Conservation (phyloP, 2,329 filamentous ascomycete genomes). For the Ceratocystis variospora region DNA sequence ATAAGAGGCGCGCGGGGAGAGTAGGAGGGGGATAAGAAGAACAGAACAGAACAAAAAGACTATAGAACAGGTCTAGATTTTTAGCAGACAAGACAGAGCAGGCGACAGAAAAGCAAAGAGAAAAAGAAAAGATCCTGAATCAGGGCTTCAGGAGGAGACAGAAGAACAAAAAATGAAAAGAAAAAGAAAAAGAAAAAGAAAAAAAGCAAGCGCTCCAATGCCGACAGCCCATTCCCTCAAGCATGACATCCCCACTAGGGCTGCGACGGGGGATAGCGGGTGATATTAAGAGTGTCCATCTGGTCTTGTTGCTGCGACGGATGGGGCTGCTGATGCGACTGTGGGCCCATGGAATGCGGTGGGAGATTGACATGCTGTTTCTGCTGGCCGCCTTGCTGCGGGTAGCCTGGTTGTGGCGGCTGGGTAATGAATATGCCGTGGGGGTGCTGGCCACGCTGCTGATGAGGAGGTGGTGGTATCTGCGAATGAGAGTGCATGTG, state of each 20-base stretch:
- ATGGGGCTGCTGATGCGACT: not conserved
- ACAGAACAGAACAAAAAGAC: not conserved
- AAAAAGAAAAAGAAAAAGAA: not conserved
- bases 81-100: not conserved
- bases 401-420: slow-evolving; percentile 6
- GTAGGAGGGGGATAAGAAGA: not conserved
- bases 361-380: slow-evolving; percentile 4
- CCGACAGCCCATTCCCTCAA: not conserved
- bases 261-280: slow-evolving; percentile 5
- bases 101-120: not conserved
- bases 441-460: slow-evolving; percentile 8
- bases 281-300: slow-evolving; percentile 1
- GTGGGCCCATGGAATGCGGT: slow-evolving; percentile 1
- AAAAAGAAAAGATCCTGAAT: not conserved
- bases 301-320: slow-evolving; percentile 24
- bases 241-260: slow-evolving; percentile 1
- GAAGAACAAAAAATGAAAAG: not conserved
- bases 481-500: slow-evolving; percentile 14
- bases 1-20: not conserved
- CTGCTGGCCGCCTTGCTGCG: slow-evolving; percentile 7
- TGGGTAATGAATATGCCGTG: slow-evolving; percentile 18
- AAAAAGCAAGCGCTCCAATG: not conserved
- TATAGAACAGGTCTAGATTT: not conserved
- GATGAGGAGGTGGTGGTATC: slow-evolving; percentile 1
- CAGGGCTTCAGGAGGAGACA: not conserved